Conservation (phyloP, 495 filamentous ascomycete species). For the Cercophora scortea region DNA sequence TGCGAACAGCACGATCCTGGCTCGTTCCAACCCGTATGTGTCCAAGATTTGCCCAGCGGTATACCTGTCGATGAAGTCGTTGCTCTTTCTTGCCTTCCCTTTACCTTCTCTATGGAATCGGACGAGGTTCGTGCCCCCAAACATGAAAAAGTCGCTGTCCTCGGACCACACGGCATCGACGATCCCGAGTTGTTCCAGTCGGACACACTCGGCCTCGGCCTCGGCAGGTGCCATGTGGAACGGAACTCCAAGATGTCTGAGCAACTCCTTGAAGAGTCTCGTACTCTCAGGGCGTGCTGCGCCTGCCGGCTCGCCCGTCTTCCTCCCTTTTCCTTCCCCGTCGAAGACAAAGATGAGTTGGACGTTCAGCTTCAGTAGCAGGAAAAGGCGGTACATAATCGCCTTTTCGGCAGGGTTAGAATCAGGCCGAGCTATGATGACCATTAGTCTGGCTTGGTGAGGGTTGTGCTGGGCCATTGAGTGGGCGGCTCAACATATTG, state of each 20-base stretch:
- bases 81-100: background rate
- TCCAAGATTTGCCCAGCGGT: background rate
- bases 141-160: background rate
- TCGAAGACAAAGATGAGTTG: conserved; percentile 1
- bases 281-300: background rate
- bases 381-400: background rate
- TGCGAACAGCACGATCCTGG: background rate
- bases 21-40: background rate
- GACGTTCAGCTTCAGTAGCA: background rate
- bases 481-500: too few species aligned
- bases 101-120: background rate
- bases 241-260: background rate
- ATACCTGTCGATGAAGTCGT: background rate
- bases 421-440: too few species aligned
- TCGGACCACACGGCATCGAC: conserved; percentile 1
- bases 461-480: too few species aligned
- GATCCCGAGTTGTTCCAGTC: background rate
- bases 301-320: background rate
- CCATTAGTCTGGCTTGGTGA: background rate
- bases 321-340: background rate
- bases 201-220: background rate
- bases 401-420: background rate
- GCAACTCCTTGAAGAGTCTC: background rate
- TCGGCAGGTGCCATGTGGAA: background rate
- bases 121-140: background rate